Base-by-base conservation (phyloP, 208 protist species). In the Strigomonas galati region DNA sequence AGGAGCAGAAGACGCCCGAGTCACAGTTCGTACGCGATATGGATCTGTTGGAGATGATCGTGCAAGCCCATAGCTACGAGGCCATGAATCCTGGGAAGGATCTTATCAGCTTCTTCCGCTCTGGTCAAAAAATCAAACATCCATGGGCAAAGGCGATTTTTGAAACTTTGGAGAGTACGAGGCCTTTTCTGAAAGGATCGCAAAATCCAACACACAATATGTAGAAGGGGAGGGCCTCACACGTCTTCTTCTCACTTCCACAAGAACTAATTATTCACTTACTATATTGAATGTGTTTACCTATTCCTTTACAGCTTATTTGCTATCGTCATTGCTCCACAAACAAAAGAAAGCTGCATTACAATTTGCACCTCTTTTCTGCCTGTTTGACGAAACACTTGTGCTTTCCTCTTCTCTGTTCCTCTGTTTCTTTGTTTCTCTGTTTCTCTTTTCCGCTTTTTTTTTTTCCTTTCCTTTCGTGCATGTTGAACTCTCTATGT, bases 31-130 rank as follows among this genome's bases (percentile, higher is more conserved):
- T 97, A 21, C 93, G 91, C 66, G 93, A 97, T 69, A 92, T 96
- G 80, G 93, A 97, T 65, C 62, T 92, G 53, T 76, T 97, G 24
- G 93, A 97, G 66, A 97, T 97, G 93, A 77, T 96, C 30, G 74
- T 93, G 37, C 93, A 97, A 78, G 93, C 91, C 26, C 82, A 91
- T 56, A 63, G 75, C 31, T 97, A 97, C 73, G 93, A 97, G 74
- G 31, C 31, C 28, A 30, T 69, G 43, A 52, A 91, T 60, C 85
- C 80, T 0, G 85, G 77, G 28, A 92, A 85, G 35, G 74, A 95
- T 62, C 67, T 97, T 6, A 66, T 67, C 68, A 72, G 65, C 26
- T 97, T 97, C 70, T 96, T 89, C 59, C 49, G 46, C 23, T 90
- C 85, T 1, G 88, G 86, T 0, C 67, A 78, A 24, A 77, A 79